phyloP scores from a whole-genome alignment of 495 filamentous ascomycete genomes.

The Daldinia loculata region DNA sequence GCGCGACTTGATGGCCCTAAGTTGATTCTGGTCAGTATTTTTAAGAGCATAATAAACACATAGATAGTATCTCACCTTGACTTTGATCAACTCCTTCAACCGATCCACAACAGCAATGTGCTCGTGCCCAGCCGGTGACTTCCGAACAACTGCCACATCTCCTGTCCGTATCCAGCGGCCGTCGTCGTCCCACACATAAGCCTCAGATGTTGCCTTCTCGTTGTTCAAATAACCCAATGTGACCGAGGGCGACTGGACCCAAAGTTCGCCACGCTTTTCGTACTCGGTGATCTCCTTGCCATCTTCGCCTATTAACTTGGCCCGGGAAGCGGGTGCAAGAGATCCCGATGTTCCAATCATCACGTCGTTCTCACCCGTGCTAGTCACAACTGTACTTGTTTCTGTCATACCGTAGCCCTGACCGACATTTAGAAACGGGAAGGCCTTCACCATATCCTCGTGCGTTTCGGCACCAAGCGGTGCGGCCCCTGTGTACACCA shows the following conservation, averaged over 20 bases:
- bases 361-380: conserved; percentile 72
- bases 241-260: conserved; percentile 78
- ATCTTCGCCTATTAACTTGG: conserved; percentile 75
- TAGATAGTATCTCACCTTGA: conserved; percentile 68
- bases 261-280: conserved; percentile 81
- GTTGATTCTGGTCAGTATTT: conserved; percentile 1
- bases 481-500: conserved; percentile 82
- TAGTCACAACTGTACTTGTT: conserved; percentile 75
- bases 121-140: conserved; percentile 70
- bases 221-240: conserved; percentile 88
- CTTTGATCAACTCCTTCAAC: conserved; percentile 94
- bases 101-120: conserved; percentile 87
- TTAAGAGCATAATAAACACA: background rate
- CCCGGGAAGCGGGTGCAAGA: conserved; percentile 71
- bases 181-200: conserved; percentile 75
- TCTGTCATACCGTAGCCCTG: conserved; percentile 93
- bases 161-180: conserved; percentile 84
- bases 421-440: conserved; percentile 71
- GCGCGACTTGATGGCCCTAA: conserved; percentile 88
- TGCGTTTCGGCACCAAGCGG: conserved; percentile 84
- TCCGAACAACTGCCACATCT: conserved; percentile 78
- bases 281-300: conserved; percentile 79
- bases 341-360: conserved; percentile 77
- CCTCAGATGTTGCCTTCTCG: conserved; percentile 80
- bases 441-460: conserved; percentile 68